Conservation (phyloP, 2,329 filamentous ascomycete genomes). For the Pseudogymnoascus verrucosus region DNA sequence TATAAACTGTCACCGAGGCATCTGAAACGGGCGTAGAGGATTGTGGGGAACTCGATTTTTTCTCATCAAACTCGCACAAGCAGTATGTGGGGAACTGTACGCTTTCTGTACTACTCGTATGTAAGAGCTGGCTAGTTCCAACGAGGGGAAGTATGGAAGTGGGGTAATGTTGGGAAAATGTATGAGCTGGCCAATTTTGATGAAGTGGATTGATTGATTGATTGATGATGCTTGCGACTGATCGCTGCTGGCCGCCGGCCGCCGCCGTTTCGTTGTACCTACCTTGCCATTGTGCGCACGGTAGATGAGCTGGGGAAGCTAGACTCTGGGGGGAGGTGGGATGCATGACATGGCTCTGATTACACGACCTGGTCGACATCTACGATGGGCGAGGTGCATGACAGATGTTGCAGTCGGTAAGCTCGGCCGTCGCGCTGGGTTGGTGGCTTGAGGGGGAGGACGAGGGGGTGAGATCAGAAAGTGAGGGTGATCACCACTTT, state of each 20-base stretch:
- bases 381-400: background rate
- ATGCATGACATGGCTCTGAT: background rate
- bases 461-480: background rate
- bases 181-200: background rate
- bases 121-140: too few relatives aligned
- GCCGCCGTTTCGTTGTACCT: too few relatives aligned
- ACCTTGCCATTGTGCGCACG: background rate
- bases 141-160: too few relatives aligned
- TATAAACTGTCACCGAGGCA: background rate
- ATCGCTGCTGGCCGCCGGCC: background rate
- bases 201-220: background rate
- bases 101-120: background rate
- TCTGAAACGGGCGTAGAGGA: background rate
- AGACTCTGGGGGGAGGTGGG: background rate
- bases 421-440: background rate
- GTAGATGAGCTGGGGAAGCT: background rate
- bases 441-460: background rate
- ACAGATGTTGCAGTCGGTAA: background rate
- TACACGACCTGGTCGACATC: background rate
- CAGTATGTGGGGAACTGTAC: background rate
- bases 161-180: background rate
- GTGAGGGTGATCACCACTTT: background rate
- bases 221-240: background rate
- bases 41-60: background rate
- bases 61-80: background rate